Percentiles rank a stretch among this genome's conserved stretches.
These are phyloP conservation scores for Trichoderma sp. DNA, from an alignment of 2,329 filamentous ascomycete genomes.

Conservation along the genomic window DNA sequence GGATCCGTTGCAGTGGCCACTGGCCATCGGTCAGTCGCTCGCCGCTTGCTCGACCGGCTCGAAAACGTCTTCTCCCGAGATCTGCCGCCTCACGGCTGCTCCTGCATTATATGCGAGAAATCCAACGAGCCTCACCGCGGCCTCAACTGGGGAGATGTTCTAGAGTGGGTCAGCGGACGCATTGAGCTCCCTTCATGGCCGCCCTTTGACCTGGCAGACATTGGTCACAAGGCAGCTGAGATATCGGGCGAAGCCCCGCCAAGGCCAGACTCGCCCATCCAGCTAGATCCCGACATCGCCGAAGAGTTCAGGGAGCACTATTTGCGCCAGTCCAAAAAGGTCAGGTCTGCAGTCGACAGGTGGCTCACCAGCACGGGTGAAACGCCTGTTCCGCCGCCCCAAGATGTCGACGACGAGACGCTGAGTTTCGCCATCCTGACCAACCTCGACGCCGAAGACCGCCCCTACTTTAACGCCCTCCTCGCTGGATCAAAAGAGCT, in stretches of 20 bases:
- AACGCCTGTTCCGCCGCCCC: slow-evolving; percentile 70
- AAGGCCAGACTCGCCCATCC: slow-evolving; percentile 62
- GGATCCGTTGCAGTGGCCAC: slow-evolving; percentile 94
- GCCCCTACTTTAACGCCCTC: slow-evolving; percentile 80
- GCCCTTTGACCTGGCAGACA: slow-evolving; percentile 72
- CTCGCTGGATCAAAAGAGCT: slow-evolving; percentile 62
- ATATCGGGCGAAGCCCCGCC: slow-evolving; percentile 60
- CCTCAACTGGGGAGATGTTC: slow-evolving; percentile 91
- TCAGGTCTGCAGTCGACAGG: slow-evolving; percentile 83
- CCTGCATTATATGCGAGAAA: slow-evolving; percentile 78
- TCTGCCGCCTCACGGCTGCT: slow-evolving; percentile 81
- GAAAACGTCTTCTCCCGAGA: slow-evolving; percentile 95
- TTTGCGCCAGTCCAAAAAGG: slow-evolving; percentile 87
- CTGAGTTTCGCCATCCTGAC: slow-evolving; percentile 92
- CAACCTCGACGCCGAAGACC: slow-evolving; percentile 73
- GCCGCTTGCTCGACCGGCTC: slow-evolving; percentile 82
- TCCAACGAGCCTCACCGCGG: slow-evolving; percentile 65
- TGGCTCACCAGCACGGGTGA: slow-evolving; percentile 85
- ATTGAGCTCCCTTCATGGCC: slow-evolving; percentile 87
- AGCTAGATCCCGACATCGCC: slow-evolving; percentile 90
- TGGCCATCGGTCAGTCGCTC: slow-evolving; percentile 91
- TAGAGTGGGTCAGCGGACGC: slow-evolving; percentile 89
- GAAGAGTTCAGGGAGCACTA: slow-evolving; percentile 94
- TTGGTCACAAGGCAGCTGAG: slow-evolving; percentile 62
- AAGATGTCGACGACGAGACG: slow-evolving; percentile 93